Evolutionary conservation across 2,329 filamentous ascomycete genomes (phyloP).

Genomic region (Trichoderma semiorbis): DNA sequence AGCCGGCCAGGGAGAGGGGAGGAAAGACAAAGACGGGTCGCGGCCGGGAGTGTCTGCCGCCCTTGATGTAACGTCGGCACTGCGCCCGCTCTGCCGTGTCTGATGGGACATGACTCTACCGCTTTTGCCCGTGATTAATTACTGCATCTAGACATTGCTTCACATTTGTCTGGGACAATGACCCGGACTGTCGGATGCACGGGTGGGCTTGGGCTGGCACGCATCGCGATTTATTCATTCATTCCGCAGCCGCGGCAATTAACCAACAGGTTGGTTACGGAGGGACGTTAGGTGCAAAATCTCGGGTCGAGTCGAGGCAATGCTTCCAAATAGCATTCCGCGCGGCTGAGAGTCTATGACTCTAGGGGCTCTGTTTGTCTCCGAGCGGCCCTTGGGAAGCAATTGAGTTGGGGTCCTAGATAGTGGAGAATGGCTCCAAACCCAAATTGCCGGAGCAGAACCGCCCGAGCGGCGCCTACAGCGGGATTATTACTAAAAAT

Average conservation of each 20-base stretch:
- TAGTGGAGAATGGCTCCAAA: neutral
- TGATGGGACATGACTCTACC: neutral
- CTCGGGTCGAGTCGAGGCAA: too few species aligned
- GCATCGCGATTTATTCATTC: neutral
- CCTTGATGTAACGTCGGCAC: conserved; percentile 3
- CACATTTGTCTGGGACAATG: neutral
- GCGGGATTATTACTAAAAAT: neutral
- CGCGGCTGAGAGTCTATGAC: accelerated
- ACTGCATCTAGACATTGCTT: neutral
- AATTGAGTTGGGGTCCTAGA: neutral
- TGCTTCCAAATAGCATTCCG: neutral
- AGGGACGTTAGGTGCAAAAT: neutral
- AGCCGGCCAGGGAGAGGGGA: neutral
- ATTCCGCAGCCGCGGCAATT: neutral
- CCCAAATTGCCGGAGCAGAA: neutral
- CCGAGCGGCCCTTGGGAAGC: neutral
- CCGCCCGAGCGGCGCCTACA: neutral
- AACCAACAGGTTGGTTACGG: neutral
- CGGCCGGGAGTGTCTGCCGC: neutral
- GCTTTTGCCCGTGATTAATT: neutral
- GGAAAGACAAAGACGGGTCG: neutral
- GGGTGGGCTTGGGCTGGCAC: neutral
- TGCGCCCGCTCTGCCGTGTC: neutral
- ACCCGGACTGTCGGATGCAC: neutral
- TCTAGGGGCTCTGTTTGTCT: neutral